These are phyloP conservation scores for Apophysomyces elegans DNA, from an alignment of 371 early-diverging fungal species.

Conservation along the genomic window DNA sequence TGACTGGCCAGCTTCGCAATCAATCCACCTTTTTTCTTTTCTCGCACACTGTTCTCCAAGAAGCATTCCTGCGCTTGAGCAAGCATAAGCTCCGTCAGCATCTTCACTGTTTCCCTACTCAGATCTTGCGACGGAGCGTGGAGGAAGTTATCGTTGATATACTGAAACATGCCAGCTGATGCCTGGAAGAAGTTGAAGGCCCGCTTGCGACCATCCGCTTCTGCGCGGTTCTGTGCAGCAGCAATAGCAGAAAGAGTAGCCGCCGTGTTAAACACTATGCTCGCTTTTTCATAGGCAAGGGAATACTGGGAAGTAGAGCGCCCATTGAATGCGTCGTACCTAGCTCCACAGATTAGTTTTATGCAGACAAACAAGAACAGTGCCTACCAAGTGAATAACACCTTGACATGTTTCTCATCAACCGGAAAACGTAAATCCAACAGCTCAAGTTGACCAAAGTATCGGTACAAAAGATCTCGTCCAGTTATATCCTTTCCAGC, in stretches of 20 bases:
- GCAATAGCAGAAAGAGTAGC: conserved; percentile 78
- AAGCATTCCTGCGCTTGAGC: conserved; percentile 96
- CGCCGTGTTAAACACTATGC: conserved; percentile 93
- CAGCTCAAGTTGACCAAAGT: conserved; percentile 95
- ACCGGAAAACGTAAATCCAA: conserved; percentile 93
- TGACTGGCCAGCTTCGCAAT: conserved; percentile 92
- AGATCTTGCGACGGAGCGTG: conserved; percentile 95
- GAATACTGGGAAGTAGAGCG: conserved; percentile 73
- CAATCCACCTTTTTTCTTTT: conserved; percentile 84
- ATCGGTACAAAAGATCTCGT: conserved; percentile 90
- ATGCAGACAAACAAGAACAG: neutral
- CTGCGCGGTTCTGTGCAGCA: conserved; percentile 72
- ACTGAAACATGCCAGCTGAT: conserved; percentile 90
- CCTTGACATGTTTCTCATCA: conserved; percentile 87
- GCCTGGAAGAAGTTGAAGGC: conserved; percentile 91
- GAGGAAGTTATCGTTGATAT: conserved; percentile 95
- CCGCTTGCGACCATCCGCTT: conserved; percentile 75
- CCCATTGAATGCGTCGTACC: conserved; percentile 86
- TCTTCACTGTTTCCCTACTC: conserved; percentile 84
- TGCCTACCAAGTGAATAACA: conserved; percentile 86
- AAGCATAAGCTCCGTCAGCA: conserved; percentile 84
- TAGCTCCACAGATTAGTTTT: conserved; percentile 20
- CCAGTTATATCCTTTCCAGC: conserved; percentile 92
- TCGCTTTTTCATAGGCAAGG: conserved; percentile 95
- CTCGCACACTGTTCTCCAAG: conserved; percentile 81